These are phyloP conservation scores for Chaetothyriales sp. DNA, from an alignment of 2,329 filamentous ascomycete genomes.

Conservation along the genomic window DNA sequence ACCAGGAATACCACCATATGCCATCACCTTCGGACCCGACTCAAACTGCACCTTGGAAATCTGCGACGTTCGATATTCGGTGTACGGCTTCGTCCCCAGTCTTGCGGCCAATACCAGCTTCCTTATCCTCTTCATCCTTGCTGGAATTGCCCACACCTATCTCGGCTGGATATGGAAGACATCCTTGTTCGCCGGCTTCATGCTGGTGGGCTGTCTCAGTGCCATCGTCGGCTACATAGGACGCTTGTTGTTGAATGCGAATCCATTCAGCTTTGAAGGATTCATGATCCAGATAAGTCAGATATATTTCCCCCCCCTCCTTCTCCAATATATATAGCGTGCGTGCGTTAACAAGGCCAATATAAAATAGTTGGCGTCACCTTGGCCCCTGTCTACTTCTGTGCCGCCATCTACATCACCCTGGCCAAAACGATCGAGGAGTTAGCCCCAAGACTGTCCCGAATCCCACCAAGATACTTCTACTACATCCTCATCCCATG, in stretches of 20 bases:
- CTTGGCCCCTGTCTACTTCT: constrained; percentile 39
- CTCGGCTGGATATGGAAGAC: constrained; percentile 25
- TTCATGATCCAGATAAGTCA: constrained; percentile 52
- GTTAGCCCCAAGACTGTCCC: constrained; percentile 26
- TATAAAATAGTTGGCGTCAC: constrained; percentile 24
- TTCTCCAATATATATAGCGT: too few relatives aligned
- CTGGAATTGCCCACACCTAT: constrained; percentile 22
- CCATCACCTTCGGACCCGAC: constrained; percentile 22
- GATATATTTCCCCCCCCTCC: too few relatives aligned
- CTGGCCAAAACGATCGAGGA: constrained; percentile 18
- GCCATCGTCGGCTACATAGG: constrained; percentile 45
- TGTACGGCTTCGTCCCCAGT: constrained; percentile 29
- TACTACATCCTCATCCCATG: constrained; percentile 25
- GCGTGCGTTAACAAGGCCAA: constrained; percentile 19
- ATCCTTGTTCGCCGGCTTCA: constrained; percentile 29
- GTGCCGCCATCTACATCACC: constrained; percentile 48
- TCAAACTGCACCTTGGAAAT: constrained; percentile 33
- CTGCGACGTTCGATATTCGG: constrained; percentile 24
- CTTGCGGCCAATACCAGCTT: constrained; percentile 28
- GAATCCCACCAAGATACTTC: constrained; percentile 22
- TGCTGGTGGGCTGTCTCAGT: constrained; percentile 37
- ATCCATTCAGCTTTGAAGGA: constrained; percentile 42
- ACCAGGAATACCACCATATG: neutral
- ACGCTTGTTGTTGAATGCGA: constrained; percentile 39
- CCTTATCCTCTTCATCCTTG: constrained; percentile 27